Evolutionary conservation across 2,329 filamentous ascomycete genomes (phyloP), one percentile per base, ranked within the genome.

Genomic region (Tolypocladium tundrense): DNA sequence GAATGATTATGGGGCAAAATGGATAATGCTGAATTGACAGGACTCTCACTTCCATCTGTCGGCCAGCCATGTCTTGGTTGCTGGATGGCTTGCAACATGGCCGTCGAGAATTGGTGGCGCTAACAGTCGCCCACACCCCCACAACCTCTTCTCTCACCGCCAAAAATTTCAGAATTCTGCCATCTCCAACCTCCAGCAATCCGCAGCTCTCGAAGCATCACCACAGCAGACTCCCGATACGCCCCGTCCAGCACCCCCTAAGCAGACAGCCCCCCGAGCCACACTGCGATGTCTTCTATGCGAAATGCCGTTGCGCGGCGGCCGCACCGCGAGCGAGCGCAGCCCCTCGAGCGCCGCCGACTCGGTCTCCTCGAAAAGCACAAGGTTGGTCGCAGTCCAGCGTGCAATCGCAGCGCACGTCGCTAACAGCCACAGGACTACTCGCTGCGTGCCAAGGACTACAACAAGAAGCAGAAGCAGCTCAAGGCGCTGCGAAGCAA

Each of bases 291-390:
- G 80, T 83, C 81, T 40, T 83, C 83, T 3, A 79, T 85, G 72
- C 77, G 82, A 62, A 85, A 85, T 68, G 79, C 82, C 70, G 83
- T 92, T 60, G 84, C 91, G 66, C 84, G 90, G 74, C 90, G 91
- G 69, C 88, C 91, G 65, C 93, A 97, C 75, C 84, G 87, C 66
- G 94, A 97, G 80, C 88, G 94, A 66, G 89, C 90, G 41, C 94
- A 97, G 73, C 89, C 92, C 45, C 74, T 84, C 62, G 89, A 92
- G 70, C 90, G 94, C 56, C 79, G 87, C 63, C 90, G 90, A 77
- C 91, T 91, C 75, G 94, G 94, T 63, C 83, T 97, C 27, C 86
- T 97, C 61, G 94, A 97, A 73, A 97, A 99, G 77, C 89, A 94
- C 81, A 97, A 97, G 78, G 87, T 87, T 68, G 48, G 69, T 62